A percentile compares a stretch with the other conserved stretches of the same genome.
Conservation (phyloP, 495 filamentous ascomycete species). For the Lasiosphaeria ovina region DNA sequence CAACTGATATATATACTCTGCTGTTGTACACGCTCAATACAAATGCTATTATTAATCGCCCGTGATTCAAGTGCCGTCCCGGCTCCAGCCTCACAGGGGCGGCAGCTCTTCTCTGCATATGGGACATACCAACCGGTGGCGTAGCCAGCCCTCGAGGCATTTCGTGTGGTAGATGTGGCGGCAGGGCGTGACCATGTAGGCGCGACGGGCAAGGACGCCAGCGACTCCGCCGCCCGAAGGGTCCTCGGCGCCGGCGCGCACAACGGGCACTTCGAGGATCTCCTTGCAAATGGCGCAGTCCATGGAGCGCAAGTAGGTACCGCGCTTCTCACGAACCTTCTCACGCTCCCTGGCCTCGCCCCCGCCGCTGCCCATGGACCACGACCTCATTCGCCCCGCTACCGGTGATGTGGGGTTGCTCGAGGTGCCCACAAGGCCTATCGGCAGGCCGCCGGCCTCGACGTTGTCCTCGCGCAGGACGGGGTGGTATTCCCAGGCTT, state of each 20-base stretch:
- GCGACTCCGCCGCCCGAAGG: slow-evolving; percentile 55
- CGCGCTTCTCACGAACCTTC: slow-evolving; percentile 35
- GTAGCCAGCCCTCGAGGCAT: slow-evolving; percentile 96
- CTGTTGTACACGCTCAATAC: too few relatives aligned
- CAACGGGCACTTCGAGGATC: slow-evolving; percentile 80
- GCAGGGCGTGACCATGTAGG: slow-evolving; percentile 97
- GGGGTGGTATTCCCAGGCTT: slow-evolving; percentile 93
- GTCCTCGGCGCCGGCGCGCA: slow-evolving; percentile 56
- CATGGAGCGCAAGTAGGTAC: slow-evolving; percentile 46
- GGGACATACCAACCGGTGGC: slow-evolving; percentile 86
- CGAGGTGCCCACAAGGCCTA: slow-evolving; percentile 53
- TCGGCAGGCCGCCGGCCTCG: slow-evolving; percentile 73
- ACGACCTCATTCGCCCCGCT: slow-evolving; percentile 29
- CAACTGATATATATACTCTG: too few relatives aligned
- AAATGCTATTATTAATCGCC: too few relatives aligned
- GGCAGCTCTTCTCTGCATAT: slow-evolving; percentile 91
- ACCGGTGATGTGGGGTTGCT: slow-evolving; percentile 29
- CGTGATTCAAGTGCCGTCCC: too few relatives aligned
- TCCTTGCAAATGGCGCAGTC: slow-evolving; percentile 97
- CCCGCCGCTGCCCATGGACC: slow-evolving; percentile 14
- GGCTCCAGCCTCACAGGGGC: slow-evolving; percentile 55
- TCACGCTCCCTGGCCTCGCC: slow-evolving; percentile 25
- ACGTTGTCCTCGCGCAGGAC: slow-evolving; percentile 80
- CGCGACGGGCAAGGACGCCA: slow-evolving; percentile 70
- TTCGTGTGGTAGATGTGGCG: slow-evolving; percentile 92